Evolutionary conservation across 2,329 filamentous ascomycete genomes (phyloP).

Genomic region (Trichoderma gracile): DNA sequence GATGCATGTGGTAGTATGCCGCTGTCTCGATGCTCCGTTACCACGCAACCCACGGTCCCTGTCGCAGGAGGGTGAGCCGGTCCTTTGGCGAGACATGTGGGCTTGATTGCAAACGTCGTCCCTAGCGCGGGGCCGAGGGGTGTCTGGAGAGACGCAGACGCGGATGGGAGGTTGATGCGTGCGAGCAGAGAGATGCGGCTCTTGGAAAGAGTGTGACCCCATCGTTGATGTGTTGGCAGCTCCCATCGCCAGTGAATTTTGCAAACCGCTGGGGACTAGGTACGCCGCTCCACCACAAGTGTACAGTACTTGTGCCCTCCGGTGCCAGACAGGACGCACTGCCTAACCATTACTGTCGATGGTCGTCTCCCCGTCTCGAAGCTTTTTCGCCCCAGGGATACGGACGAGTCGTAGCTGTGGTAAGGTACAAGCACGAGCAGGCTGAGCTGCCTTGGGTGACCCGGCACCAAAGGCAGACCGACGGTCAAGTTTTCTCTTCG

Average conservation of each 20-base stretch:
- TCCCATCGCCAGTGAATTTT: conserved; percentile 75
- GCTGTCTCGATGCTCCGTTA: conserved; percentile 19
- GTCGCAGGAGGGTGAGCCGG: conserved; percentile 49
- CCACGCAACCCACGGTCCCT: conserved; percentile 28
- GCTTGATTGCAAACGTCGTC: conserved; percentile 61
- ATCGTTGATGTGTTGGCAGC: conserved; percentile 88
- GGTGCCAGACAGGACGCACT: conserved; percentile 42
- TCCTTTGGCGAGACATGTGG: conserved; percentile 53
- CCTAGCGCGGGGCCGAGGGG: conserved; percentile 52
- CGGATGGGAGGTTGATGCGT: conserved; percentile 53
- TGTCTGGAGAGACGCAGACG: conserved; percentile 45
- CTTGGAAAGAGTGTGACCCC: conserved; percentile 63
- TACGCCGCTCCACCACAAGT: conserved; percentile 56
- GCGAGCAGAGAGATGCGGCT: conserved; percentile 60
- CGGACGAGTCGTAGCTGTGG: conserved; percentile 18
- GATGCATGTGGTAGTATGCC: conserved; percentile 16
- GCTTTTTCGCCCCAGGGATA: conserved; percentile 38
- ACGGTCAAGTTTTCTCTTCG: neutral
- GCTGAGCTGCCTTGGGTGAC: too few species aligned
- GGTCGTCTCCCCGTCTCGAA: conserved; percentile 45
- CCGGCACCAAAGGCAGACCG: neutral
- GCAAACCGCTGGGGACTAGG: conserved; percentile 61
- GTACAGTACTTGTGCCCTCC: conserved; percentile 25
- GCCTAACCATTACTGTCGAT: conserved; percentile 33
- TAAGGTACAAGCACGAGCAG: conserved; percentile 1